phyloP scores from a whole-genome alignment of 768 basidiomycete species.

The Tricholoma furcatifolium region DNA sequence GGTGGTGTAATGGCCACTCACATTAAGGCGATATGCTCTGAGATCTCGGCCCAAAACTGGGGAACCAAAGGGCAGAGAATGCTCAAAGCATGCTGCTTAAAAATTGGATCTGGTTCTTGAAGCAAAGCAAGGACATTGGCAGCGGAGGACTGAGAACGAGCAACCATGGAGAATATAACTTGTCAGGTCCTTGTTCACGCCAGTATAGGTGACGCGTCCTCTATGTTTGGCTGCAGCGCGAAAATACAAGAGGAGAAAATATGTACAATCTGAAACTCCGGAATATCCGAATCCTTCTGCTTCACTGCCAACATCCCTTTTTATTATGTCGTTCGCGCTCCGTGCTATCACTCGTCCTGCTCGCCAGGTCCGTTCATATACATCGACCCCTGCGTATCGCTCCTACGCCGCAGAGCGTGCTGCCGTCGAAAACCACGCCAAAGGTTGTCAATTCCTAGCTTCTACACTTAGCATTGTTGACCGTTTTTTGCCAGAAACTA shows the following conservation, averaged over 20 bases:
- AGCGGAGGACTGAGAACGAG: conserved; percentile 74
- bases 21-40: conserved; percentile 90
- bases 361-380: conserved; percentile 37
- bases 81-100: conserved; percentile 90
- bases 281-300: conserved; percentile 28
- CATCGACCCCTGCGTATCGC: conserved; percentile 37
- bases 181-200: conserved; percentile 5
- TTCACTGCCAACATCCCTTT: conserved; percentile 5
- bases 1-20: conserved; percentile 37
- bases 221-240: conserved; percentile 24
- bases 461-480: too few relatives aligned
- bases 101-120: conserved; percentile 80
- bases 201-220: conserved; percentile 43
- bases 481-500: conserved; percentile 50
- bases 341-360: conserved; percentile 47
- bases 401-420: conserved; percentile 51
- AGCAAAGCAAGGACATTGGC: conserved; percentile 92
- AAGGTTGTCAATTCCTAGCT: conserved; percentile 36
- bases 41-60: conserved; percentile 98
- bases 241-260: conserved; percentile 29
- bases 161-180: conserved; percentile 50
- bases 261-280: conserved; percentile 29
- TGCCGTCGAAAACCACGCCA: conserved; percentile 65
- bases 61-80: conserved; percentile 82
- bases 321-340: conserved; percentile 47